phyloP scores from a whole-genome alignment of 2,329 filamentous ascomycete species.

The Colletotrichum caudatum region DNA sequence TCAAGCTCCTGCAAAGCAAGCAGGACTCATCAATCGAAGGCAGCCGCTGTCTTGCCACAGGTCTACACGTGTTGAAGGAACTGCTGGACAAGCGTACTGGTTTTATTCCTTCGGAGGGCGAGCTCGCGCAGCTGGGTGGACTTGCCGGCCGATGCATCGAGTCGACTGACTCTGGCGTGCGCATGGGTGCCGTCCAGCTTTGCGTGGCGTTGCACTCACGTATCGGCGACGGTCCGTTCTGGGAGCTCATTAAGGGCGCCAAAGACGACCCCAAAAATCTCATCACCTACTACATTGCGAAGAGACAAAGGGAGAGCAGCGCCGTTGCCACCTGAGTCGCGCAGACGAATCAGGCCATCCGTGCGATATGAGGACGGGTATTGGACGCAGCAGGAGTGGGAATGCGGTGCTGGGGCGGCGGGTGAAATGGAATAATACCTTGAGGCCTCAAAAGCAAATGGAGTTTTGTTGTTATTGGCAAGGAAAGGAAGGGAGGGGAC shows the following conservation, averaged over 20 bases:
- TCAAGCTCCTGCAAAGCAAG: constrained; percentile 59
- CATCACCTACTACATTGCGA: constrained; percentile 85
- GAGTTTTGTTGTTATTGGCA: constrained; percentile 23
- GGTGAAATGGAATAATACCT: constrained; percentile 5
- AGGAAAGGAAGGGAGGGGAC: constrained; percentile 16
- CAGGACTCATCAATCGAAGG: constrained; percentile 59
- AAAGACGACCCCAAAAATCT: constrained; percentile 81
- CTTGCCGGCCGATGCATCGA: constrained; percentile 70
- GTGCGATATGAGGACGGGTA: background rate
- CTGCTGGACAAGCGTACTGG: constrained; percentile 64
- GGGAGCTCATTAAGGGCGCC: constrained; percentile 73
- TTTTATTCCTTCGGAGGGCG: constrained; percentile 63
- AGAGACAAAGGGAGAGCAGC: constrained; percentile 69
- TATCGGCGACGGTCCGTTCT: constrained; percentile 73
- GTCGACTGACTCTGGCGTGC: constrained; percentile 70
- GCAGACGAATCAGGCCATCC: background rate
- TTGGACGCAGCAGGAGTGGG: constrained; percentile 4
- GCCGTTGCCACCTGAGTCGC: constrained; percentile 18
- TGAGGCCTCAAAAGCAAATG: constrained; percentile 20
- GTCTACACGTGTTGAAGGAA: constrained; percentile 71
- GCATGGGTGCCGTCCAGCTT: constrained; percentile 84
- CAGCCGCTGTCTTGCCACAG: constrained; percentile 69
- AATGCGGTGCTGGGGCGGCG: constrained; percentile 17
- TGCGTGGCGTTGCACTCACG: constrained; percentile 77
- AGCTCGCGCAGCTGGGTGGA: constrained; percentile 63